These are phyloP conservation scores for Penicillium decumbens DNA, from an alignment of 2,329 filamentous ascomycete species.

Conservation along the genomic window DNA sequence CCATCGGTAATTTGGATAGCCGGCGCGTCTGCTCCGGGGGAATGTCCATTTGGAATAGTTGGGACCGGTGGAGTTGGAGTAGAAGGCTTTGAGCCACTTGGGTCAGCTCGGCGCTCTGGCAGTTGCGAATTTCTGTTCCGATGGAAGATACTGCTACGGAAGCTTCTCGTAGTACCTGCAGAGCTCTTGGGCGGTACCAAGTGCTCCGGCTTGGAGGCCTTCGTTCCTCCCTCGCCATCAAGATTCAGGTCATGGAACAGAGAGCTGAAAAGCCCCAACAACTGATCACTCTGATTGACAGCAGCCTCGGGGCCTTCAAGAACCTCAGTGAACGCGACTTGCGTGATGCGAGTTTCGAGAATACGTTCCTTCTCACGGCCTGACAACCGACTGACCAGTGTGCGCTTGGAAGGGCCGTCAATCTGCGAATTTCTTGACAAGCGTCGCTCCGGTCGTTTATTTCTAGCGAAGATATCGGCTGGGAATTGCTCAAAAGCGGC, in stretches of 20 bases:
- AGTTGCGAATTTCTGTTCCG: constrained; percentile 48
- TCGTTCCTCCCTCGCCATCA: constrained; percentile 24
- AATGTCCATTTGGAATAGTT: constrained; percentile 22
- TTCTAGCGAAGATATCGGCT: constrained; percentile 65
- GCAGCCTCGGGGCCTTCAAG: constrained; percentile 78
- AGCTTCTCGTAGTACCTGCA: constrained; percentile 64
- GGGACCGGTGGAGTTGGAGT: constrained; percentile 20
- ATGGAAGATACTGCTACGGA: constrained; percentile 75
- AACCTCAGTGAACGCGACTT: constrained; percentile 76
- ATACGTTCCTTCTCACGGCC: constrained; percentile 79
- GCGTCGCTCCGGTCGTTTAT: constrained; percentile 37
- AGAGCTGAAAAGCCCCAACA: constrained; percentile 74
- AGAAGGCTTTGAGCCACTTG: constrained; percentile 20
- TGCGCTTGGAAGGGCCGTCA: constrained; percentile 38
- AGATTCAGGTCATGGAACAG: constrained; percentile 65
- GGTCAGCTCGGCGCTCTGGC: constrained; percentile 45
- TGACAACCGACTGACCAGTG: constrained; percentile 71
- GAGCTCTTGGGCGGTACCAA: constrained; percentile 62
- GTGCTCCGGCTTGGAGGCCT: constrained; percentile 34
- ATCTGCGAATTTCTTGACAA: constrained; percentile 25
- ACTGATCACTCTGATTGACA: constrained; percentile 80
- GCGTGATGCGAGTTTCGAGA: constrained; percentile 93
- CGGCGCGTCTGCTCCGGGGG: constrained; percentile 48
- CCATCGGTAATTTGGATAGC: constrained; percentile 74
- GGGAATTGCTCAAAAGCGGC: constrained; percentile 88